These are phyloP conservation scores for Nemania sp. DNA, from an alignment of 2,329 filamentous ascomycete genomes.

Conservation along the genomic window DNA sequence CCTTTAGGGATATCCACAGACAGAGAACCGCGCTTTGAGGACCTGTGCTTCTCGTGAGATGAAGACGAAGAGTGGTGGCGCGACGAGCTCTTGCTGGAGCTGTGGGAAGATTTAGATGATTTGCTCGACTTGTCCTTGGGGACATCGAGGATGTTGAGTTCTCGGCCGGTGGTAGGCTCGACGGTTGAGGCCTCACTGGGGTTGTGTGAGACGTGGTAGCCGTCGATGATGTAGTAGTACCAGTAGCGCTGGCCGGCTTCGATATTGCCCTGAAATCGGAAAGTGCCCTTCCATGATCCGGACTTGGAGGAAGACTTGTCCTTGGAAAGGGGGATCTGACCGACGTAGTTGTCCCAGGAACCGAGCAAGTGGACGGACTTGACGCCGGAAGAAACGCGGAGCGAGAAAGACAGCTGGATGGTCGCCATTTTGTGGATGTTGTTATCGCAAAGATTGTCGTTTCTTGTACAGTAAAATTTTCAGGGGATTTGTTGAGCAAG, in stretches of 20 bases:
- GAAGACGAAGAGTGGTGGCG: constrained; percentile 44
- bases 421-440: constrained; percentile 72
- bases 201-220: constrained; percentile 97
- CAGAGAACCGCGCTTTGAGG: constrained; percentile 54
- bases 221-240: constrained; percentile 99
- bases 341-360: constrained; percentile 96
- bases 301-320: constrained; percentile 81
- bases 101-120: constrained; percentile 51
- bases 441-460: constrained; percentile 44
- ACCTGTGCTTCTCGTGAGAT: constrained; percentile 48
- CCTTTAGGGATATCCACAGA: constrained; percentile 79
- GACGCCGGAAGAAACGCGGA: constrained; percentile 93
- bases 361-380: constrained; percentile 97
- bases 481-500: constrained; percentile 55
- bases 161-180: constrained; percentile 95
- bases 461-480: constrained; percentile 41
- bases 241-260: constrained; percentile 93
- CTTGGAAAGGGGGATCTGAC: constrained; percentile 92
- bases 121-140: constrained; percentile 56
- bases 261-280: constrained; percentile 91
- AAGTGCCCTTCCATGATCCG: constrained; percentile 92
- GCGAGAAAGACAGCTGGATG: constrained; percentile 92
- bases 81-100: constrained; percentile 49
- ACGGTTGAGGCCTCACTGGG: constrained; percentile 85
- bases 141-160: constrained; percentile 96